A percentile compares a stretch with the other conserved stretches of the same genome.
Evolutionary conservation across 1,139 yeast species (phyloP).

Genomic region (Oligophagozyma castellii): DNA sequence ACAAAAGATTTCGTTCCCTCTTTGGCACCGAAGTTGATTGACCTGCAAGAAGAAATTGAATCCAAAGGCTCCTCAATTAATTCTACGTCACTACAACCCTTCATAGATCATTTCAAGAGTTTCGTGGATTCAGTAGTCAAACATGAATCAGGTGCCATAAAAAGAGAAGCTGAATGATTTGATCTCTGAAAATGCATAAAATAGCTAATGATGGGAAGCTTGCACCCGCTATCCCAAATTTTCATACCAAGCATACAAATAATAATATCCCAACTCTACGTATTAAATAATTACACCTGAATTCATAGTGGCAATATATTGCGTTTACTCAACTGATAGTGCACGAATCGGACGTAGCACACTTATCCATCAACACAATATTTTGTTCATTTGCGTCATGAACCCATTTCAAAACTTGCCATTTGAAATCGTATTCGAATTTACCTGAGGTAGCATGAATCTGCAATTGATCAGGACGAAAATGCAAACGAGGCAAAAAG

Average conservation of each 20-base stretch:
- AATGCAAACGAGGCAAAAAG: conserved; percentile 63
- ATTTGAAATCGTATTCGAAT: conserved; percentile 35
- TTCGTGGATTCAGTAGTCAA: conserved; percentile 47
- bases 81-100: conserved; percentile 61
- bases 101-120: conserved; percentile 52
- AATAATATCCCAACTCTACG: conserved; percentile 1
- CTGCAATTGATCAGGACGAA: conserved; percentile 29
- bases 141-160: conserved; percentile 36
- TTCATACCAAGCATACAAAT: too few species aligned
- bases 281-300: conserved; percentile 2
- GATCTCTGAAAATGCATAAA: background rate
- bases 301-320: too few species aligned
- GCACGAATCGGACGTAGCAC: too few species aligned
- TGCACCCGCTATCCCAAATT: too few species aligned
- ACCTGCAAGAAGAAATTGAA: conserved; percentile 33
- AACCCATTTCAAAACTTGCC: conserved; percentile 57
- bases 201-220: too few species aligned
- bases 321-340: too few species aligned
- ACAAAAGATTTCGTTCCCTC: conserved; percentile 56
- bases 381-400: conserved; percentile 35
- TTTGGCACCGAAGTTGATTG: conserved; percentile 62
- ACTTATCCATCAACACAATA: conserved; percentile 13
- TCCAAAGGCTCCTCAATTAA: conserved; percentile 36
- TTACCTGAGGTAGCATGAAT: conserved; percentile 38
- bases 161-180: conserved; percentile 31